Evolutionary conservation across 2,329 filamentous ascomycete genomes (phyloP).

Genomic region (Colletotrichum spaethianum): DNA sequence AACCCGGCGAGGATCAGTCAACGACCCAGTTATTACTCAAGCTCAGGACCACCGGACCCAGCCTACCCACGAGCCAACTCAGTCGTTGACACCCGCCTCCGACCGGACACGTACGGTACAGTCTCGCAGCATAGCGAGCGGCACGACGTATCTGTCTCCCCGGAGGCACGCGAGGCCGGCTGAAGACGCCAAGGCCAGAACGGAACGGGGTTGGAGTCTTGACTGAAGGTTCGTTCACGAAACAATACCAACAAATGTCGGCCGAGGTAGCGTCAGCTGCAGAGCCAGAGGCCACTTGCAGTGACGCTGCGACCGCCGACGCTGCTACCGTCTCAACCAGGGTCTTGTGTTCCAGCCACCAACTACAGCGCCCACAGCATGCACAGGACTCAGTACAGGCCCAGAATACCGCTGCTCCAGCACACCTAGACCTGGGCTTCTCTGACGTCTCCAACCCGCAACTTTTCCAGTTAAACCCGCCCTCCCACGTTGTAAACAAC

Average conservation of each 20-base stretch:
- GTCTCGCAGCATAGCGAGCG: background rate
- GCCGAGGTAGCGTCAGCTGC: constrained; percentile 5
- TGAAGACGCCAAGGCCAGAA: background rate
- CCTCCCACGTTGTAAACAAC: constrained; percentile 39
- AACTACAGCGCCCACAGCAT: constrained; percentile 29
- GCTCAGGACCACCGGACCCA: constrained; percentile 38
- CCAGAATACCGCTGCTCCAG: constrained; percentile 21
- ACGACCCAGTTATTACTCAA: constrained; percentile 38
- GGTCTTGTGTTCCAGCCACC: constrained; percentile 18
- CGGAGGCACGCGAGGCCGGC: constrained; percentile 21
- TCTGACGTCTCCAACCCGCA: constrained; percentile 57
- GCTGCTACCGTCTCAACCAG: constrained; percentile 8
- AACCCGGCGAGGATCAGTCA: constrained; percentile 38
- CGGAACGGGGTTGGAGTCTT: background rate
- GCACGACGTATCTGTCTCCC: background rate
- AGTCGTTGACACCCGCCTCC: constrained; percentile 12
- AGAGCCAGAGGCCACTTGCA: constrained; percentile 22
- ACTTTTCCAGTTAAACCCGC: constrained; percentile 53
- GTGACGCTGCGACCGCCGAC: constrained; percentile 10
- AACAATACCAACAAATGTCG: constrained; percentile 34
- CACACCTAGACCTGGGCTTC: constrained; percentile 52
- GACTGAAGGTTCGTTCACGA: background rate
- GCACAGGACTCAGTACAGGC: constrained; percentile 17
- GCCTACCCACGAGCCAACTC: constrained; percentile 33
- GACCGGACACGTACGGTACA: constrained; percentile 22